Percentiles rank a stretch among this genome's conserved stretches.
Evolutionary conservation across 441 rosid genomes (phyloP).

Genomic region (Pelargonium myrrhifolium): DNA sequence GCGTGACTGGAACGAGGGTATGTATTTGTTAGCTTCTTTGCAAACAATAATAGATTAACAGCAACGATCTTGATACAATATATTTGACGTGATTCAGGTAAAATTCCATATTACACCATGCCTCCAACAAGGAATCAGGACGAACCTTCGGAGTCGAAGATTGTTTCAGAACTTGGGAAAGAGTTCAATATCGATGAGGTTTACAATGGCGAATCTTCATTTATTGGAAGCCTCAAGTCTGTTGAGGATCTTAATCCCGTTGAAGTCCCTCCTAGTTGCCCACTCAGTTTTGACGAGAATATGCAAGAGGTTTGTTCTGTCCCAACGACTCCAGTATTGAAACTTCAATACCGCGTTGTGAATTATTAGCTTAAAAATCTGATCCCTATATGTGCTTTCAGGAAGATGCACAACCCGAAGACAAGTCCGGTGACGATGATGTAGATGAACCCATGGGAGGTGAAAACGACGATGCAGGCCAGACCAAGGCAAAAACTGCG

Average conservation of each 20-base stretch:
- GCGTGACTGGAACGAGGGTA: constrained; percentile 97
- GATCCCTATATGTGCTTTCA: constrained; percentile 17
- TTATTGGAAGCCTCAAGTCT: constrained; percentile 82
- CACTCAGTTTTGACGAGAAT: constrained; percentile 58
- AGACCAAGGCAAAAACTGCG: constrained; percentile 32
- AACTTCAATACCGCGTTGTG: not conserved
- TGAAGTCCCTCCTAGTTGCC: constrained; percentile 64
- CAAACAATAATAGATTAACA: not conserved
- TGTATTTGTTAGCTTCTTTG: not conserved
- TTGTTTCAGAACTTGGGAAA: constrained; percentile 65
- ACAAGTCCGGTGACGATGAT: constrained; percentile 20
- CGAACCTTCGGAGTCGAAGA: constrained; percentile 60
- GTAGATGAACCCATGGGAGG: constrained; percentile 45
- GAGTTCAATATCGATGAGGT: constrained; percentile 81
- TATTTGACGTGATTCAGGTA: constrained; percentile 47
- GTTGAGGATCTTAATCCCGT: constrained; percentile 52
- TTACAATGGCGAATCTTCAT: constrained; percentile 68
- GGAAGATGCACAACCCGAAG: constrained; percentile 35
- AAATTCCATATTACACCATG: constrained; percentile 83
- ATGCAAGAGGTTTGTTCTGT: constrained; percentile 65
- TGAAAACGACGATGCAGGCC: constrained; percentile 33
- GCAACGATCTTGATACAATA: not conserved
- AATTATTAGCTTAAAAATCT: not conserved
- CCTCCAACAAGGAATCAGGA: constrained; percentile 68
- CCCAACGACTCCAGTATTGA: not conserved